Evolutionary conservation across 768 basidiomycete species (phyloP), one percentile per base, ranked within the genome.

Genomic region (Boletus tomentosulus): DNA sequence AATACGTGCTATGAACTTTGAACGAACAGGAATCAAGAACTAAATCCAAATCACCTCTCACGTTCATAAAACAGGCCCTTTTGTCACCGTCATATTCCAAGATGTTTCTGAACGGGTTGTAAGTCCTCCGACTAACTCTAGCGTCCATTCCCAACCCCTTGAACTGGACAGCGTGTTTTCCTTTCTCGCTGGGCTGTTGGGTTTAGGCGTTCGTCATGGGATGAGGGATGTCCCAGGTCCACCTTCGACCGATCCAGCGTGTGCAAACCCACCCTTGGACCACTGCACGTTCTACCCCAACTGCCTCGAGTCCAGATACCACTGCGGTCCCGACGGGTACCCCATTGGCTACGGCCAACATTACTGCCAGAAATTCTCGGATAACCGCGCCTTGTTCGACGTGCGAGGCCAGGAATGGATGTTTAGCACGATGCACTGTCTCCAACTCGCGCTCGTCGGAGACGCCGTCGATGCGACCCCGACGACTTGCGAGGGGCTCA

Each of bases 261-360:
- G 69, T 33, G 33, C 57, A 12, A 54, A 57, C 47, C 76, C 78
- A 4, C 71, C 69, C 2, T 62, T 59, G 44, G 71, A 73, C 51
- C 70, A 66, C 15, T 80, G 78, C 59, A 37, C 65, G 3, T 80
- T 78, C 64, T 79, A 79, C 61, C 55, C 67, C 35, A 62, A 71
- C 59, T 80, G 78, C 54, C 69, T 78, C 54, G 77, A 79, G 54
- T 48, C 74, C 6, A 66, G 68, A 25, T 78, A 75, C 56, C 66
- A 76, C n/a, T 79, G 78, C 46, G 77, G 78, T 0, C 62, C 71
- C 0, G 19, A 53, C 0, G 78, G 76, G 0, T 80, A 78, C 52
- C 78, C 78, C 1, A 54, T 78, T 16, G 72, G 66, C 11, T 75
- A 74, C 42, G 78, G 78, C 30, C 57, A 71, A 43, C 56, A 69